Evolutionary conservation across 2,329 filamentous ascomycete species (phyloP).

Genomic region (Rachicladosporium sp.): DNA sequence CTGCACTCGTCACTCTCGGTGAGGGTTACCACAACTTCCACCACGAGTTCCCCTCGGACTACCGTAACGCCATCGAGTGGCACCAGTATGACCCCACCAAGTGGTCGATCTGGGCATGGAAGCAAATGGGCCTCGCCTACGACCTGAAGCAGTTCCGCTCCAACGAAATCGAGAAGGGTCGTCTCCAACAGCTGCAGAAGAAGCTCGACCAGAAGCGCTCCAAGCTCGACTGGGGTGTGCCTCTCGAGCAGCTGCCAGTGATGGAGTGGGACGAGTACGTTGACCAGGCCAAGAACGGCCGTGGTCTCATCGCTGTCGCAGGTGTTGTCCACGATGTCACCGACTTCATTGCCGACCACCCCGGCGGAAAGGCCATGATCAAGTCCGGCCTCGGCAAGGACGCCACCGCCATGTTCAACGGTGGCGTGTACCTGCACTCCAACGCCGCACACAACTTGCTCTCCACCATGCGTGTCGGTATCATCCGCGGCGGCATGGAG

Average conservation of each 20-base stretch:
- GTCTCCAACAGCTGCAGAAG: constrained; percentile 80
- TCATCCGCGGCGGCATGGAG: constrained; percentile 75
- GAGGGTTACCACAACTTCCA: constrained; percentile 95
- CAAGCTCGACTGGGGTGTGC: constrained; percentile 73
- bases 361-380: constrained; percentile 83
- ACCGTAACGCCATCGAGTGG: constrained; percentile 85
- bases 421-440: constrained; percentile 78
- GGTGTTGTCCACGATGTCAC: constrained; percentile 78
- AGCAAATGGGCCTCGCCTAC: constrained; percentile 70
- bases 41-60: constrained; percentile 87
- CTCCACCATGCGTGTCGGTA: constrained; percentile 77
- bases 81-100: constrained; percentile 88
- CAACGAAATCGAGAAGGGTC: constrained; percentile 89
- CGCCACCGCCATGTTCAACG: constrained; percentile 82
- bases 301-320: constrained; percentile 63
- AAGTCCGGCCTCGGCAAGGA: constrained; percentile 73
- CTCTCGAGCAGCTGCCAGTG: constrained; percentile 73
- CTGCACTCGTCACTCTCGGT: constrained; percentile 70
- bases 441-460: constrained; percentile 83
- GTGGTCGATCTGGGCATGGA: constrained; percentile 77
- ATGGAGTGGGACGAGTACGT: constrained; percentile 81
- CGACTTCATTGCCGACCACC: constrained; percentile 77
- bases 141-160: constrained; percentile 82
- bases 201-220: constrained; percentile 80
- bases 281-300: constrained; percentile 63